phyloP scores from a whole-genome alignment of 2,329 filamentous ascomycete species.

The Claviceps sp. region DNA sequence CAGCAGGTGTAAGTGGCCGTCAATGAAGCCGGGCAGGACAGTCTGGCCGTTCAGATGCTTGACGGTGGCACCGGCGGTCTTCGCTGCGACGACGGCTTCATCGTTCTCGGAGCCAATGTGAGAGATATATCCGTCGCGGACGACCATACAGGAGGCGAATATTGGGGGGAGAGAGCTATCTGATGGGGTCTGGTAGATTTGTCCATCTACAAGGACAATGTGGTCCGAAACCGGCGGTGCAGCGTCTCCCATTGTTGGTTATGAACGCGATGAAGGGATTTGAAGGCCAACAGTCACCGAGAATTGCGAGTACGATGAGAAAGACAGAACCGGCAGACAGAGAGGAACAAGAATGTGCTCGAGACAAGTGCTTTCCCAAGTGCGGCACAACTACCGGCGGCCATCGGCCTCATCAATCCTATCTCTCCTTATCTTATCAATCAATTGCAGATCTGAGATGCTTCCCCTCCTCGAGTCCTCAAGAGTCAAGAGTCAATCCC shows the following conservation, averaged over 20 bases:
- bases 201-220: conserved; percentile 11
- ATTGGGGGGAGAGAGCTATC: background rate
- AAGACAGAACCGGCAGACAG: no score
- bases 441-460: no score
- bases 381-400: background rate
- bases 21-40: conserved; percentile 42
- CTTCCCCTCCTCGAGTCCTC: no score
- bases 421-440: background rate
- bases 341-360: no score
- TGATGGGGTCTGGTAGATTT: conserved; percentile 9
- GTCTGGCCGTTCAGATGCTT: conserved; percentile 20
- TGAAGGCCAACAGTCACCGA: no score
- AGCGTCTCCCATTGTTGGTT: conserved; percentile 7
- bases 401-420: background rate
- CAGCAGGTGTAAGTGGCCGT: conserved; percentile 43
- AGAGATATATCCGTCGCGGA: conserved; percentile 20
- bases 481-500: no score
- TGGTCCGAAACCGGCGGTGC: background rate
- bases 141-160: conserved; percentile 17
- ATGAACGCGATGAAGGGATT: no score
- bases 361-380: no score
- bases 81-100: conserved; percentile 11
- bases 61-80: conserved; percentile 10
- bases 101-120: conserved; percentile 20
- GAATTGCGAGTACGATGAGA: no score